Conservation (phyloP, 805 yeast species). For the Clavispora santaluciae region DNA sequence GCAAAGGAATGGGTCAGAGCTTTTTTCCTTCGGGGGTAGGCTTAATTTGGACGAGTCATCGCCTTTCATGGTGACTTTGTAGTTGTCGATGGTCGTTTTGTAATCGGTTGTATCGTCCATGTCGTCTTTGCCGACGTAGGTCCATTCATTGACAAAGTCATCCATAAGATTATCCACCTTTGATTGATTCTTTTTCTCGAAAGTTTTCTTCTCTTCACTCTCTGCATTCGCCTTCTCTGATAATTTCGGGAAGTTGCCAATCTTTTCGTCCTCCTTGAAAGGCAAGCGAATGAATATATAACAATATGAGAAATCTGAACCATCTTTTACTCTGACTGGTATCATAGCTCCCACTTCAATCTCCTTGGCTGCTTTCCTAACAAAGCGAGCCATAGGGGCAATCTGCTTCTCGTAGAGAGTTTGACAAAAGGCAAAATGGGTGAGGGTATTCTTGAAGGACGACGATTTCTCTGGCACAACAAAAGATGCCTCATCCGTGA, state of each 20-base stretch:
- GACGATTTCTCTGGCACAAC: conserved; percentile 40
- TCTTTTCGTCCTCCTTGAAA: conserved; percentile 67
- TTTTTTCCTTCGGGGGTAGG: conserved; percentile 3
- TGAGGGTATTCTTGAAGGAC: conserved; percentile 30
- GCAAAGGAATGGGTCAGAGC: conserved; percentile 19
- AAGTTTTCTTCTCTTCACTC: neutral
- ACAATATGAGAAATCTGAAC: conserved; percentile 24
- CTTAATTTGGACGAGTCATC: conserved; percentile 17
- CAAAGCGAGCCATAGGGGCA: conserved; percentile 61
- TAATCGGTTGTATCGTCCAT: conserved; percentile 1
- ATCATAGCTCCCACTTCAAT: conserved; percentile 48
- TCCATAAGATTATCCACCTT: conserved; percentile 27
- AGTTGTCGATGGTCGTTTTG: conserved; percentile 8
- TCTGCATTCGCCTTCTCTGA: conserved; percentile 3
- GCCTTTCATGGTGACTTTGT: conserved; percentile 14
- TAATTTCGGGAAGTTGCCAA: conserved; percentile 45
- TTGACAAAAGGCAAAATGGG: conserved; percentile 39
- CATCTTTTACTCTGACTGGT: conserved; percentile 33
- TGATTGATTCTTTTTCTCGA: conserved; percentile 1
- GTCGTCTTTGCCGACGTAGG: conserved; percentile 16
- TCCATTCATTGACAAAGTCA: conserved; percentile 22
- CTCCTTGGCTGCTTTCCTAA: conserved; percentile 44
- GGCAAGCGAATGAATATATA: conserved; percentile 58
- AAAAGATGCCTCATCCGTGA: conserved; percentile 54
- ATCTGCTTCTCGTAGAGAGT: conserved; percentile 44